phyloP scores from a whole-genome alignment of 2,329 filamentous ascomycete species.

The Epichloe gansuensis region DNA sequence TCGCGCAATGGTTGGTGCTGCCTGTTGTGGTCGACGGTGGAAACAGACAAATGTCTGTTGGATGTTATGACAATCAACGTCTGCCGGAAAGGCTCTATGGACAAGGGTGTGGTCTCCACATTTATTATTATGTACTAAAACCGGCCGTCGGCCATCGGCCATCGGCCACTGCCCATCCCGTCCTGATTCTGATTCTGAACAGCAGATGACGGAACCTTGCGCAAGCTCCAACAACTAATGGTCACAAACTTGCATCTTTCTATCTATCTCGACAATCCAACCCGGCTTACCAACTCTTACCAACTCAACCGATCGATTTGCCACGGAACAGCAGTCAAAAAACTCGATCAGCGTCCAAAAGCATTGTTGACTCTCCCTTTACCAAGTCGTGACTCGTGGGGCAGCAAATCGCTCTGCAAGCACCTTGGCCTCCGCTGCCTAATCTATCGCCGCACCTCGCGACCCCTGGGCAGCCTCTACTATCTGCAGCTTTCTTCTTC shows the following conservation, averaged over 20 bases:
- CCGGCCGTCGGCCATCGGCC: neutral
- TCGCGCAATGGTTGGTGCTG: neutral
- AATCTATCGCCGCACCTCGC: constrained; percentile 1
- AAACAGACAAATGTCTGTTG: neutral
- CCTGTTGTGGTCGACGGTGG: neutral
- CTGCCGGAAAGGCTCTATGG: too few species aligned
- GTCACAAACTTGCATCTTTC: neutral
- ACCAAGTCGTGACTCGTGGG: neutral
- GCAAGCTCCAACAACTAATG: constrained; percentile 4
- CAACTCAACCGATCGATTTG: neutral
- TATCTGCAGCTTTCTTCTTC: neutral
- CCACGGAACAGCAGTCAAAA: neutral
- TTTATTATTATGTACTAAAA: too few species aligned
- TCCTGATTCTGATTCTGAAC: neutral
- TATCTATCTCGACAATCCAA: neutral
- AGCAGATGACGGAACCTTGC: constrained; percentile 11
- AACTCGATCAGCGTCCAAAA: neutral
- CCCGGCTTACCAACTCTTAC: neutral
- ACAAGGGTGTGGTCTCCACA: too few species aligned
- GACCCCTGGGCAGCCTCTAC: neutral
- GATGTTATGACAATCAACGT: too few species aligned
- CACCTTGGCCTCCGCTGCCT: neutral
- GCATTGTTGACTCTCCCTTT: neutral
- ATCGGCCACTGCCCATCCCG: neutral
- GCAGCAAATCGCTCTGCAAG: neutral